Percentiles rank a stretch among this genome's conserved stretches.
phyloP scores from a whole-genome alignment of 2,329 filamentous ascomycete species.

The Emmonsiellopsis sp. region DNA sequence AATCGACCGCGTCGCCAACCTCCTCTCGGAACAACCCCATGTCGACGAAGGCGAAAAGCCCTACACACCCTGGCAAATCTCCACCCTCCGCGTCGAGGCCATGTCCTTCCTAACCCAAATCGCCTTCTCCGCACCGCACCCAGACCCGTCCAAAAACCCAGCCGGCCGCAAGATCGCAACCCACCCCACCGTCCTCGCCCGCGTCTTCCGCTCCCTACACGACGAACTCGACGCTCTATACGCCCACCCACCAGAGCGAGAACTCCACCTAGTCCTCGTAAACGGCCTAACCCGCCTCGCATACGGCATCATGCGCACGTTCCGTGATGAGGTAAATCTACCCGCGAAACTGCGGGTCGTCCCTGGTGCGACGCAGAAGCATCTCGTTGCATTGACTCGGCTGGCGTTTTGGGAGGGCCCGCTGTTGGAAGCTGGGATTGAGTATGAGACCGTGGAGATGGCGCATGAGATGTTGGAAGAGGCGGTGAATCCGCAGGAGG shows the following conservation, averaged over 20 bases:
- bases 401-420: constrained; percentile 78
- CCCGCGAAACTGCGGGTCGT: constrained; percentile 61
- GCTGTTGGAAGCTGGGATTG: constrained; percentile 67
- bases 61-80: constrained; percentile 29
- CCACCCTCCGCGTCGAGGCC: constrained; percentile 36
- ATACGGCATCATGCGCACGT: constrained; percentile 50
- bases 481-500: constrained; percentile 70
- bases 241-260: constrained; percentile 35
- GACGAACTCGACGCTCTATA: constrained; percentile 60
- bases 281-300: constrained; percentile 54
- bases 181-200: constrained; percentile 62
- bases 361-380: constrained; percentile 68
- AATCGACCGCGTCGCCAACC: constrained; percentile 48
- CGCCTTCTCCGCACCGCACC: constrained; percentile 30
- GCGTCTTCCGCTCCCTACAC: constrained; percentile 66
- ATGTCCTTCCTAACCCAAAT: constrained; percentile 35
- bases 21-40: constrained; percentile 47
- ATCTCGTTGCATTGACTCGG: constrained; percentile 69
- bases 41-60: constrained; percentile 35
- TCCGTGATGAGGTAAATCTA: constrained; percentile 58
- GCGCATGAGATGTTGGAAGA: constrained; percentile 76
- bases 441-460: constrained; percentile 67
- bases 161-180: constrained; percentile 56
- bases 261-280: constrained; percentile 44
- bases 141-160: constrained; percentile 54